phyloP scores from a whole-genome alignment of 83 land plant species.

The Picea abies region DNA sequence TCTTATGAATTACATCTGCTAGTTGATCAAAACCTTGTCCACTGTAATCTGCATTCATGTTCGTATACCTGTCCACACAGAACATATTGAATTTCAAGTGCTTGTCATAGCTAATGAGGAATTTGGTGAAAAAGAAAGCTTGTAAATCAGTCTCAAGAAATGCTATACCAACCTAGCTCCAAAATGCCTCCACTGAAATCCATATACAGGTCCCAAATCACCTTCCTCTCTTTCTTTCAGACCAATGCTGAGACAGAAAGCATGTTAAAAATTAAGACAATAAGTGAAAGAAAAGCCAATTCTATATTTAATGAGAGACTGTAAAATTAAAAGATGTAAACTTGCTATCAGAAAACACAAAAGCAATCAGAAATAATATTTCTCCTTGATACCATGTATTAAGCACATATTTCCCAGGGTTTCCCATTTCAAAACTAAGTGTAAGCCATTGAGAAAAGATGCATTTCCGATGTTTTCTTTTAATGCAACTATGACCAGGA shows the following conservation, averaged over 20 bases:
- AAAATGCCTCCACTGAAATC: conserved; percentile 99
- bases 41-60: conserved; percentile 95
- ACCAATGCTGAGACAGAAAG: conserved; percentile 60
- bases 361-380: neutral
- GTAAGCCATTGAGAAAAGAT: neutral
- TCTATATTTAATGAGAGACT: neutral
- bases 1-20: conserved; percentile 87
- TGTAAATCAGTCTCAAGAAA: neutral
- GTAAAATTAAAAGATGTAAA: neutral
- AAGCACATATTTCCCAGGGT: neutral
- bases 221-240: conserved; percentile 87
- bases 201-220: conserved; percentile 97
- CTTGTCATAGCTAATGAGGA: neutral
- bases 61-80: conserved; percentile 58
- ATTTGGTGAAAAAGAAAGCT: neutral
- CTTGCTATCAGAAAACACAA: neutral
- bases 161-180: conserved; percentile 77
- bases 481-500: neutral
- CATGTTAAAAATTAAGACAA: neutral
- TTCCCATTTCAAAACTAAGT: neutral
- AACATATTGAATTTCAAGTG: neutral
- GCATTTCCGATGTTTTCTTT: neutral
- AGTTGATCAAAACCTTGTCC: conserved; percentile 98
- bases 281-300: neutral
- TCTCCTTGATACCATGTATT: neutral